Evolutionary conservation across 2,329 filamentous ascomycete genomes (phyloP).

Genomic region (Neonectria neomacrospora): DNA sequence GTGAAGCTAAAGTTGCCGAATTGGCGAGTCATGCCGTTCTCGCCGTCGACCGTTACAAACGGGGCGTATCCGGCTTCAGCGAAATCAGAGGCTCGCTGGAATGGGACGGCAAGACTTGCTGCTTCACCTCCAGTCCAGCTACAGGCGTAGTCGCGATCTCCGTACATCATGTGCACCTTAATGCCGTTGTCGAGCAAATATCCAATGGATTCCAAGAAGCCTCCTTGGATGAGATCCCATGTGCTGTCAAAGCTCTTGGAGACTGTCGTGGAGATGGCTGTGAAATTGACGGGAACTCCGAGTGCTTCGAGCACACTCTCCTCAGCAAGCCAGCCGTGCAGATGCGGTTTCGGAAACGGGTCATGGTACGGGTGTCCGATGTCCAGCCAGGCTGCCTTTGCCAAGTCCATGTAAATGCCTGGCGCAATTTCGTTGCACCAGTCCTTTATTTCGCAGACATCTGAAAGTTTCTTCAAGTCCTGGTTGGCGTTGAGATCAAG

Average conservation of each 20-base stretch:
- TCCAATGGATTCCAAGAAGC: conserved; percentile 63
- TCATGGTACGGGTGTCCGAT: conserved; percentile 66
- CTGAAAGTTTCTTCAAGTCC: not conserved
- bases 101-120: conserved; percentile 71
- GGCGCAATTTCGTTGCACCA: conserved; percentile 51
- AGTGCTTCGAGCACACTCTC: conserved; percentile 66
- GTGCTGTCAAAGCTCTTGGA: conserved; percentile 69
- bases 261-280: conserved; percentile 55
- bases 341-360: conserved; percentile 72
- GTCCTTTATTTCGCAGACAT: conserved; percentile 8
- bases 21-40: conserved; percentile 77
- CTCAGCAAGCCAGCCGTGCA: conserved; percentile 70
- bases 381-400: conserved; percentile 67
- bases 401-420: conserved; percentile 59
- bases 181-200: conserved; percentile 70
- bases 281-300: conserved; percentile 71
- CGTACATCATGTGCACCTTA: conserved; percentile 77
- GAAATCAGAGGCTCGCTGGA: conserved; percentile 59
- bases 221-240: conserved; percentile 65
- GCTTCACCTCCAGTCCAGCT: conserved; percentile 78
- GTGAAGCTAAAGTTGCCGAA: conserved; percentile 78
- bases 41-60: conserved; percentile 71
- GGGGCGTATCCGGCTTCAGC: conserved; percentile 74
- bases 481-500: conserved; percentile 51
- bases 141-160: conserved; percentile 69